Base-by-base conservation (phyloP, 2,329 filamentous ascomycete species). In the Rosellinia necatrix region DNA sequence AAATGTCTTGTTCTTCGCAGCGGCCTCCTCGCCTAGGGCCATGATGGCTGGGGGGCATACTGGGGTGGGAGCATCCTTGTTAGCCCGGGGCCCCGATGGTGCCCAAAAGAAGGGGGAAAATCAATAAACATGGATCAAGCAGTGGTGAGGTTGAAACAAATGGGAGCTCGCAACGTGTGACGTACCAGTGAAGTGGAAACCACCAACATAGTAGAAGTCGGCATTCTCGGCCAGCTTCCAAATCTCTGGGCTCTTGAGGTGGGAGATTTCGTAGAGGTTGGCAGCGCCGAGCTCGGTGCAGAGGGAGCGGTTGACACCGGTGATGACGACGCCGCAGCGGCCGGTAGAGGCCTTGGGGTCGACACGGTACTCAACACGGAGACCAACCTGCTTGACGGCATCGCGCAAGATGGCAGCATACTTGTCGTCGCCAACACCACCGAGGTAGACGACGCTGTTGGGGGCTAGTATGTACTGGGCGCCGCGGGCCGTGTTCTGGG, bases 401-500 rank as follows among this genome's bases (percentile, higher is more conserved):
- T 94, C 87, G 69, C 86, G 84, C 59, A 99, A 88, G 68, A 89
- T 92, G 62, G 92, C 88, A 68, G 92, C 90, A 76, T 96, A 97
- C 80, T 96, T 94, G 83, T 99, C 94, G 70, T 93, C 87, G 65
- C 94, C 94, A 55, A 96, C 91, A 71, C 92, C 92, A 66, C 94
- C 94, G 64, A 97, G 84, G 83, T 91, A 99, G 74, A 96, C 86
- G 70, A 96, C 91, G 62, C 90, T 93, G 80, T 96, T 89, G 59
- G 89, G 80, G 27, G 91, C 87, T 54, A 99, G 91, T 64, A 97
- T 87, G 82, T 99, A 99, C 86, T 94, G 91, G 63, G 93, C 94
- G 66, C 94, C 94, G 71, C 94, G 88, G 66, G 94, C 93, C 50
- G 92, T 96, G 84, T 99, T 99, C 80, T 99, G 94, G 25, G 94